Base-by-base conservation (phyloP, 257 asterid species). In the Solanum arcanum region DNA sequence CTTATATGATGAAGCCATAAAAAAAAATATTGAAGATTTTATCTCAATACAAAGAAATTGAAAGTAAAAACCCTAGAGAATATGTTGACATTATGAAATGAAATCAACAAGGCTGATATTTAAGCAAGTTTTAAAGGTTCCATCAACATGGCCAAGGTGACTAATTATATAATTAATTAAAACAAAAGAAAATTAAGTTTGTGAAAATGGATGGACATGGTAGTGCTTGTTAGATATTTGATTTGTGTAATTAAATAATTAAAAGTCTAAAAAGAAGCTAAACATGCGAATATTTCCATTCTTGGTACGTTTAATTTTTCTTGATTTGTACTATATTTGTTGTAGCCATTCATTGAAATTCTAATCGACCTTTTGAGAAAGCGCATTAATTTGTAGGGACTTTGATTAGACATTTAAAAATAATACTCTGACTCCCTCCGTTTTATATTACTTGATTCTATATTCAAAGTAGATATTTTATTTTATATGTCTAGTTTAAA, bases 381-480 rank as follows among this genome's bases (percentile, higher is more conserved):
- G 84, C 41, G 84, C 84, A 80, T 80, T 46, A 47, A 80, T 27
- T 29, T 27, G 83, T 46, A 46, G 16, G 42, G 84, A 8, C 83
- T 46, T 78, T 78, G 66, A 25, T 80, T 80, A 80, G 84, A 27
- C 84, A 80, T 18, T 80, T 16, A 47, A 80, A 78, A 27, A 15
- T 70, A 0, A 7, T 21, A 9, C 1, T 60, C 3, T 23, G 6
- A 60, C 7, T 60, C 23, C 0, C 0, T 16, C 0, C 23, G 62
- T 52, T 20, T 59, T 0, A 59, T 59, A 0, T 59, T 59, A 59
- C 1, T 59, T 20, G 25, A 1, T 20, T 5, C 0, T 59, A 2
- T 59, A 49, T 49, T 49, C 16, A 49, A 15, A 49, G 9, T 49
- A 49, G 0, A 62, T 62, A 2, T 62, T 23, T n/a, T 4, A 62